Base-by-base conservation (phyloP, 257 asterid species). In the Penstemon barbatus region DNA sequence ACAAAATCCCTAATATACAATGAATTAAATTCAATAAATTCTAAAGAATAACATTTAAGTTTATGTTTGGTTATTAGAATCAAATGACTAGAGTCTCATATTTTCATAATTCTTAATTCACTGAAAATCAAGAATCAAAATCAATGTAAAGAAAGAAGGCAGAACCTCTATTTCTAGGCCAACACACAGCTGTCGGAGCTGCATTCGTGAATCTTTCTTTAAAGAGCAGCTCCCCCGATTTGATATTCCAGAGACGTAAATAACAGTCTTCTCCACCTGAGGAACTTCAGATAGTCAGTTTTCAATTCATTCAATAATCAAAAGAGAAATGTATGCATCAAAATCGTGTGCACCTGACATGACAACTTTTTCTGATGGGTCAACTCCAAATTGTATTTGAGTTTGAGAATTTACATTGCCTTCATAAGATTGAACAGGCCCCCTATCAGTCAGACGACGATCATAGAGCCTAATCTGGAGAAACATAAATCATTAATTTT, bases 231-330 rank as follows among this genome's bases (percentile, higher is more conserved):
- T 84, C 88, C 13, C 97, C 97, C 11, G 97, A 88, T 70, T 74
- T 89, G 68, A 94, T 84, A 74, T 87, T 78, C 99, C 99, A 91
- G 60, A 89, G 70, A 48, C 97, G 92, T 65, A 91, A 25, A 65
- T 80, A 75, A 84, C 85, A 84, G 80, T 93, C 99, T 82, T 90
- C 97, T 71, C 97, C 99, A 71, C 99, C 97, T 86, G 70, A 51
- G 12, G 45, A 75, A 59, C n/a, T 3, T 57, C 63, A 55, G 44
- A 51, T 45, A 53, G 8, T 63, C 49, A 55, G 55, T 61, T 66
- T 56, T 43, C 55, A 52, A 63, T 38, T 65, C 76, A 57, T 38
- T 65, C 76, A 57, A 58, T 25, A 76, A 52, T 71, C 51, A 36
- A 12, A 51, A 55, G 33, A 52, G 5, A 41, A n/a, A 57, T 9